These are phyloP conservation scores for Rosa multiflora DNA, from an alignment of 306 rosid species.

Conservation along the genomic window DNA sequence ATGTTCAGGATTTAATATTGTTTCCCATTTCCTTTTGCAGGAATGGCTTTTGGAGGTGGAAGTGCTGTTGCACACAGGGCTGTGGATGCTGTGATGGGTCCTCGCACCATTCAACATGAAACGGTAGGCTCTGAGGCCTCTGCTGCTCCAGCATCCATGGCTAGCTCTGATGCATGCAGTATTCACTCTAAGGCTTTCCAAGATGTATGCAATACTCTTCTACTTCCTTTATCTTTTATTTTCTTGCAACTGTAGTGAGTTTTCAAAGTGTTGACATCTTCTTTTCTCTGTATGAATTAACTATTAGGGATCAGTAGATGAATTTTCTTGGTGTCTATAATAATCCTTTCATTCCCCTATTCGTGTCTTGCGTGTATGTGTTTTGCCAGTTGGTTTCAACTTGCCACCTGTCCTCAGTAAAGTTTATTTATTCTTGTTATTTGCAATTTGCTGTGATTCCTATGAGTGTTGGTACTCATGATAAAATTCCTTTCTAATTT, in stretches of 20 bases:
- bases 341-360: neutral
- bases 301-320: neutral
- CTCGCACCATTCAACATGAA: slow-evolving; percentile 79
- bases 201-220: slow-evolving; percentile 53
- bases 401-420: neutral
- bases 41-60: slow-evolving; percentile 89
- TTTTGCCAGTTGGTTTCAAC: neutral
- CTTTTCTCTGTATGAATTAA: neutral
- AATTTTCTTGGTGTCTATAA: neutral
- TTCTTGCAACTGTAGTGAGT: neutral
- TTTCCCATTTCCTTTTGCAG: slow-evolving; percentile 21
- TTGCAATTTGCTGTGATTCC: neutral
- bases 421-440: neutral
- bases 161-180: slow-evolving; percentile 59
- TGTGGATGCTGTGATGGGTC: slow-evolving; percentile 83
- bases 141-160: slow-evolving; percentile 56
- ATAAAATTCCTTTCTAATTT: neutral
- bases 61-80: slow-evolving; percentile 93
- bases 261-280: too few relatives aligned
- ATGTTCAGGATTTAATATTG: neutral
- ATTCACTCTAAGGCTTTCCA: slow-evolving; percentile 73
- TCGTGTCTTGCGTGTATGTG: neutral
- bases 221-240: neutral
- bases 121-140: slow-evolving; percentile 51
- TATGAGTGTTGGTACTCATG: too few relatives aligned